phyloP scores from a whole-genome alignment of 2,329 filamentous ascomycete species.

The Pseudogymnoascus sp. region DNA sequence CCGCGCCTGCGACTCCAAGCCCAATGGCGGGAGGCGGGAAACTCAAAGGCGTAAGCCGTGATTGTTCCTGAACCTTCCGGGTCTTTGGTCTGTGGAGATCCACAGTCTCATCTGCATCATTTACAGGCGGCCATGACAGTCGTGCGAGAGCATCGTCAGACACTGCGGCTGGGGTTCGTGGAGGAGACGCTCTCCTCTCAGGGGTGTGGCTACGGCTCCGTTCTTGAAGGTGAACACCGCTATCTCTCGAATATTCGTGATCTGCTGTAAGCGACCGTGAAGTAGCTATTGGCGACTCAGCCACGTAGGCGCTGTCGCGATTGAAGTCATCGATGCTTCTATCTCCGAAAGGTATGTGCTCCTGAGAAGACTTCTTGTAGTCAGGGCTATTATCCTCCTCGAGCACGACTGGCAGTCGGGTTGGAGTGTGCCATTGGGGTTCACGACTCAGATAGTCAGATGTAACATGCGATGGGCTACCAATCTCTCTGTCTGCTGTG shows the following conservation, averaged over 20 bases:
- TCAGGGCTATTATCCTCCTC: slow-evolving; percentile 4
- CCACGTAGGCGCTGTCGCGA: slow-evolving; percentile 42
- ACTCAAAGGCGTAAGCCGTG: slow-evolving; percentile 14
- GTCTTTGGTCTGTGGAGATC: slow-evolving; percentile 31
- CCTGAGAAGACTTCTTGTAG: not conserved
- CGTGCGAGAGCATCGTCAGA: slow-evolving; percentile 29
- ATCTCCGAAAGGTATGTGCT: slow-evolving; percentile 6
- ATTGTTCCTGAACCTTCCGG: not conserved
- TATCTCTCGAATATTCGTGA: slow-evolving; percentile 32
- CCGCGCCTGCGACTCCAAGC: slow-evolving; percentile 20
- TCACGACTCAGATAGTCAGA: not conserved
- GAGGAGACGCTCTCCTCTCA: slow-evolving; percentile 14
- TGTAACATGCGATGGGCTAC: not conserved
- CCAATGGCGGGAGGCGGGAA: slow-evolving; percentile 18
- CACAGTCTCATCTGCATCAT: slow-evolving; percentile 38
- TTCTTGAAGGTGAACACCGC: slow-evolving; percentile 48
- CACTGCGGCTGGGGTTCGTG: slow-evolving; percentile 22
- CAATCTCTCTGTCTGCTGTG: not conserved
- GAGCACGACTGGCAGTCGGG: not conserved
- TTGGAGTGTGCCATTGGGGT: slow-evolving; percentile 2
- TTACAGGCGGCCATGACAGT: slow-evolving; percentile 32
- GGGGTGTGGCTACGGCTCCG: slow-evolving; percentile 30
- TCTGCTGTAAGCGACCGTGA: not conserved
- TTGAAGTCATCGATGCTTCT: slow-evolving; percentile 29
- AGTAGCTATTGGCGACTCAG: slow-evolving; percentile 35